A percentile compares a stretch with the other conserved stretches of the same genome.
phyloP scores from a whole-genome alignment of 1,139 yeast genomes.

The Lodderomyces parapsilosis region DNA sequence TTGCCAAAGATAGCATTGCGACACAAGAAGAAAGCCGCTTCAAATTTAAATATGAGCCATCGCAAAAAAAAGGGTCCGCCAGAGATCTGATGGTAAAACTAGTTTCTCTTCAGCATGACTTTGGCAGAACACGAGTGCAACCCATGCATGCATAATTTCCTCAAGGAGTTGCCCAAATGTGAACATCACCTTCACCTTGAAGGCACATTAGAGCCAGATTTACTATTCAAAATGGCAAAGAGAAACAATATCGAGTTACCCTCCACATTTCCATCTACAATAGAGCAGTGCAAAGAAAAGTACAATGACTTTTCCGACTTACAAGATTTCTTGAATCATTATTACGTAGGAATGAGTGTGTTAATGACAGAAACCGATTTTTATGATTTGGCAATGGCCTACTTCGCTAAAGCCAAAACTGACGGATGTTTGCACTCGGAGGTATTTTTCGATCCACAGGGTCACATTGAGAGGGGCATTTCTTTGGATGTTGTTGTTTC shows the following conservation, averaged over 20 bases:
- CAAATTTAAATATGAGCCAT: too few relatives aligned
- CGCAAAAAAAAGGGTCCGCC: not conserved
- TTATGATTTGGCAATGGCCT: slow-evolving; percentile 72
- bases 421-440: slow-evolving; percentile 71
- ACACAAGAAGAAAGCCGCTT: not conserved
- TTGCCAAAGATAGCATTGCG: not conserved
- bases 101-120: not conserved
- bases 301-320: slow-evolving; percentile 62
- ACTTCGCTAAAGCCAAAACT: slow-evolving; percentile 56
- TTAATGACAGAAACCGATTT: slow-evolving; percentile 63
- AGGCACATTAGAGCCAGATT: slow-evolving; percentile 74
- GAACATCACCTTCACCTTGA: slow-evolving; percentile 82
- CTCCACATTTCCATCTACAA: slow-evolving; percentile 52
- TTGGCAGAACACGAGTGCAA: slow-evolving; percentile 16
- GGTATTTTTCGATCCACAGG: slow-evolving; percentile 82
- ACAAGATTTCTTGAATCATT: slow-evolving; percentile 75
- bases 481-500: slow-evolving; percentile 55
- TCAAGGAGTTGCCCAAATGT: slow-evolving; percentile 72
- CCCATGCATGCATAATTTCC: slow-evolving; percentile 35
- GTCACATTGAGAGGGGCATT: slow-evolving; percentile 69
- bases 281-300: slow-evolving; percentile 53
- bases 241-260: slow-evolving; percentile 60
- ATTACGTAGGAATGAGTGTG: slow-evolving; percentile 77
- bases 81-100: not conserved
- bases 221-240: slow-evolving; percentile 63